These are phyloP conservation scores for Xerocomus minutiporus DNA, from an alignment of 1,284 basidiomycete genomes.

Conservation along the genomic window DNA sequence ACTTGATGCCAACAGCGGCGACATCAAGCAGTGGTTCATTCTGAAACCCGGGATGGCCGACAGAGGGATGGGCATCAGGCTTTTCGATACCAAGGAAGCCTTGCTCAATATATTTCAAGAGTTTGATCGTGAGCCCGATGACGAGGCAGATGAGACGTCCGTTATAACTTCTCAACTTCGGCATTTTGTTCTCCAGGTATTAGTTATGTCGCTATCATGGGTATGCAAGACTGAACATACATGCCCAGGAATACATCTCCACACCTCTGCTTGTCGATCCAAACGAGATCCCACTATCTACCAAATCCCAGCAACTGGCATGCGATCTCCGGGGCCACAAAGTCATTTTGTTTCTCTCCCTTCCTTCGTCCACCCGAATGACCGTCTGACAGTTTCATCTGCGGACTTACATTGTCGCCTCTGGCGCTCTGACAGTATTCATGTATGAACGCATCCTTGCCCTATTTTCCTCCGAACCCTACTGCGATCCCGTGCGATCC, in stretches of 20 bases:
- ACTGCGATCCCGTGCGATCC: slow-evolving; percentile 40
- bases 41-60: slow-evolving; percentile 98
- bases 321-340: slow-evolving; percentile 55
- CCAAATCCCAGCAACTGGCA: slow-evolving; percentile 11
- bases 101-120: slow-evolving; percentile 78
- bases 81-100: slow-evolving; percentile 79
- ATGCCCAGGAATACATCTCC: slow-evolving; percentile 72
- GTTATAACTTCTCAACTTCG: slow-evolving; percentile 84
- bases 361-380: slow-evolving; percentile 9
- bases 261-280: slow-evolving; percentile 79
- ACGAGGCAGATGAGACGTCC: slow-evolving; percentile 39
- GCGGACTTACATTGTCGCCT: slow-evolving; percentile 87
- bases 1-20: slow-evolving; percentile 40
- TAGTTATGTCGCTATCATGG: background rate
- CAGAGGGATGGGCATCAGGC: slow-evolving; percentile 88
- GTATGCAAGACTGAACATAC: slow-evolving; percentile 7
- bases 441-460: slow-evolving; percentile 83
- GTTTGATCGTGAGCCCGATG: slow-evolving; percentile 66
- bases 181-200: slow-evolving; percentile 95
- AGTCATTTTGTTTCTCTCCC: slow-evolving; percentile 39
- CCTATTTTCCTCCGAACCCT: slow-evolving; percentile 75
- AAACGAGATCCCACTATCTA: slow-evolving; percentile 36
- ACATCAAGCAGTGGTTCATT: slow-evolving; percentile 74
- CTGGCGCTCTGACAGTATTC: slow-evolving; percentile 73
- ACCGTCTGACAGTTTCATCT: slow-evolving; percentile 75